A percentile compares a stretch with the other conserved stretches of the same genome.
Conservation (phyloP, 2,329 filamentous ascomycete species). For the Byssochlamys sp. region DNA sequence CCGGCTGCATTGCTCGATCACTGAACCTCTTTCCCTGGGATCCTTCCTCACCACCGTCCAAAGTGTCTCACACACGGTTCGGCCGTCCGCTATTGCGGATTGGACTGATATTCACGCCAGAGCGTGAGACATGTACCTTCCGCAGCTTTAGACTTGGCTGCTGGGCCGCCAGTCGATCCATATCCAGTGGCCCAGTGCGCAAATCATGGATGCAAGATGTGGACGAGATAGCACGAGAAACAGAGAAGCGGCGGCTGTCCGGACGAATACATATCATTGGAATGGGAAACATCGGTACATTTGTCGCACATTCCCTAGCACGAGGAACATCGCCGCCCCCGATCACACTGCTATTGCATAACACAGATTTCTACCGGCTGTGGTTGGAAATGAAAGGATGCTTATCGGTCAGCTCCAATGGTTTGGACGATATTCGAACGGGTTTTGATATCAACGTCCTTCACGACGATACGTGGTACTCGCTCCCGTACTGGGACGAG, state of each 20-base stretch:
- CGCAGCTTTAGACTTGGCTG: background rate
- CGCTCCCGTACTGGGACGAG: conserved; percentile 16
- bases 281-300: conserved; percentile 67
- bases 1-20: background rate
- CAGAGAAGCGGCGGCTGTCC: conserved; percentile 16
- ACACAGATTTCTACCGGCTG: conserved; percentile 26
- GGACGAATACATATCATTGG: conserved; percentile 67
- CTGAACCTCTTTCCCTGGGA: background rate
- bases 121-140: conserved; percentile 6
- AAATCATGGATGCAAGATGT: conserved; percentile 18
- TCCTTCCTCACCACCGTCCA: conserved; percentile 14
- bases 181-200: conserved; percentile 9
- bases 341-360: conserved; percentile 70
- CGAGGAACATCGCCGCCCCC: conserved; percentile 55
- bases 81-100: conserved; percentile 25
- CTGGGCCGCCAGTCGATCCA: conserved; percentile 7
- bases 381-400: conserved; percentile 24
- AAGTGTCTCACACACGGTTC: conserved; percentile 27
- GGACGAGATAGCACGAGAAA: conserved; percentile 12
- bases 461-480: conserved; percentile 23
- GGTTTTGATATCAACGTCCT: conserved; percentile 37
- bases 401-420: conserved; percentile 29
- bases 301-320: conserved; percentile 65
- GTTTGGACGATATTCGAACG: conserved; percentile 32
- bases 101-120: conserved; percentile 7